Evolutionary conservation across 768 basidiomycete species (phyloP).

Genomic region (Naganishia antarctica): DNA sequence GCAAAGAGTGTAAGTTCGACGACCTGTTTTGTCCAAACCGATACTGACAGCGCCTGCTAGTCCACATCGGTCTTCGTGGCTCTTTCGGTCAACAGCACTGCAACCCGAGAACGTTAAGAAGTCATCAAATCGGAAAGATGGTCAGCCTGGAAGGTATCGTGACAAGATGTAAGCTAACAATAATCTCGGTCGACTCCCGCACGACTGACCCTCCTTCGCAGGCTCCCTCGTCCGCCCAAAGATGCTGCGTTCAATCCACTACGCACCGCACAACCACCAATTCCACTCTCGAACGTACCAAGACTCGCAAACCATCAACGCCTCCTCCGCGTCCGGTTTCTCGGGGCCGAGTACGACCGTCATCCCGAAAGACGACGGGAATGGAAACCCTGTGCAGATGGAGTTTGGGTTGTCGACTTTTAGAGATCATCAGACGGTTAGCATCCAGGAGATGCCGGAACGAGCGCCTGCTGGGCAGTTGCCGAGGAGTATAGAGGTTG

Average conservation of each 20-base stretch:
- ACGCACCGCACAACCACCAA: conserved; percentile 74
- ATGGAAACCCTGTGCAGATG: conserved; percentile 76
- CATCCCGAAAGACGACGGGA: conserved; percentile 85
- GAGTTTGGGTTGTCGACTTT: conserved; percentile 90
- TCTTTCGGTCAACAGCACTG: conserved; percentile 98
- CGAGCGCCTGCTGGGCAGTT: conserved; percentile 95
- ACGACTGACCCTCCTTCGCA: conserved; percentile 26
- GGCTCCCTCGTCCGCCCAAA: conserved; percentile 92
- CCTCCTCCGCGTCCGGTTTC: conserved; percentile 57
- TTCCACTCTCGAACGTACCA: conserved; percentile 88
- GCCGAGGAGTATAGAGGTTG: conserved; percentile 91
- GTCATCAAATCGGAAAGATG: conserved; percentile 88
- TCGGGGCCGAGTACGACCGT: conserved; percentile 50
- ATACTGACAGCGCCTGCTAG: conserved; percentile 29
- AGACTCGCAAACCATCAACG: conserved; percentile 72
- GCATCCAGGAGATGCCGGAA: conserved; percentile 99
- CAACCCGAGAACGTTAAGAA: conserved; percentile 83
- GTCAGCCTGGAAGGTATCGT: conserved; percentile 97
- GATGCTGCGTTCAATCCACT: conserved; percentile 95
- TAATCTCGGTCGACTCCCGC: background rate
- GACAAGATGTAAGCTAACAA: conserved; percentile 64
- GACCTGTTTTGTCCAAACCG: background rate
- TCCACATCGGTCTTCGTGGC: conserved; percentile 84
- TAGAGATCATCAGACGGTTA: conserved; percentile 93
- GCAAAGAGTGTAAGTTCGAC: conserved; percentile 58